Percentiles rank a stretch among this genome's conserved stretches.
These are phyloP conservation scores for Mitragyna speciosa DNA, from an alignment of 257 asterid genomes.

Conservation along the genomic window DNA sequence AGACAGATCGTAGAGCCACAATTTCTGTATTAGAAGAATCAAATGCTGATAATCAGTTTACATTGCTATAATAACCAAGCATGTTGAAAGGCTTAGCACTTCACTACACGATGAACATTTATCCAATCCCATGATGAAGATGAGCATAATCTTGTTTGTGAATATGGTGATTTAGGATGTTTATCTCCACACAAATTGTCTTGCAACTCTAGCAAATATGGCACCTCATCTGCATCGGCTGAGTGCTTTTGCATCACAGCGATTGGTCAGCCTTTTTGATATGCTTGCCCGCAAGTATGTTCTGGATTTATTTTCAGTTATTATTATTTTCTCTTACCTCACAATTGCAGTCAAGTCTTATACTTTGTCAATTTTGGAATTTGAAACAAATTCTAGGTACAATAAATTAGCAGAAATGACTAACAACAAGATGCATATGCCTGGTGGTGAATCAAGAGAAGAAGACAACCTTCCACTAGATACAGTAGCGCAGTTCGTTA, in stretches of 20 bases:
- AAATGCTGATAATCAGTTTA: neutral
- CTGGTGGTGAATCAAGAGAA: conserved; percentile 54
- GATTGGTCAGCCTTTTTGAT: conserved; percentile 92
- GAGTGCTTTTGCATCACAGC: conserved; percentile 91
- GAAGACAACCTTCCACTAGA: conserved; percentile 75
- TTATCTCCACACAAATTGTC: conserved; percentile 90
- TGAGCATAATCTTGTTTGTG: neutral
- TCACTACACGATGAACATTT: neutral
- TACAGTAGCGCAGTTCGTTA: conserved; percentile 44
- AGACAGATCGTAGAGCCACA: neutral
- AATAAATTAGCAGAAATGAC: conserved; percentile 87
- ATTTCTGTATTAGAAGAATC: neutral
- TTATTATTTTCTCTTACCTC: conserved; percentile 3
- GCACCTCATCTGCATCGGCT: conserved; percentile 87
- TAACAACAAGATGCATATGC: conserved; percentile 64
- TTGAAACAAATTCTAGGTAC: conserved; percentile 52
- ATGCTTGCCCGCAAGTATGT: conserved; percentile 98
- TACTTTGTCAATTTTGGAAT: conserved; percentile 14
- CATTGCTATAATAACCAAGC: neutral
- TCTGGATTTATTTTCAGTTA: conserved; percentile 18
- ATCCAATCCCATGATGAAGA: neutral
- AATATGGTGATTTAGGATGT: conserved; percentile 63
- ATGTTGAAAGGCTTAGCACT: neutral
- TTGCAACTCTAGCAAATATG: conserved; percentile 91
- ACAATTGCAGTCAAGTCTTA: neutral